Percentiles rank a stretch among this genome's conserved stretches.
phyloP scores from a whole-genome alignment of 345 rosid genomes.

The Eucalyptus sp. region DNA sequence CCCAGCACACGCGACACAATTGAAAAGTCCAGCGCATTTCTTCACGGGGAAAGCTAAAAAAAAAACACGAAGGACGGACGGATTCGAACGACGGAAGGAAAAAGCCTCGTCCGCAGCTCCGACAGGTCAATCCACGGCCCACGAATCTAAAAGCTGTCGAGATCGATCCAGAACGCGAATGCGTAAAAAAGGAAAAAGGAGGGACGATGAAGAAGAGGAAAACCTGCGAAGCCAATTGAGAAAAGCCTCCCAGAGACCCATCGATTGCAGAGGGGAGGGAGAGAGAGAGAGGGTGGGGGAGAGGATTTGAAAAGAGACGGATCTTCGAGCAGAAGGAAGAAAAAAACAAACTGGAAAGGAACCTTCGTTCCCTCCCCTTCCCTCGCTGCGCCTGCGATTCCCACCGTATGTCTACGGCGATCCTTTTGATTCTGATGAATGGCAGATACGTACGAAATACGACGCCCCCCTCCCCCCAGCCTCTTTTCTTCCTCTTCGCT shows the following conservation, averaged over 20 bases:
- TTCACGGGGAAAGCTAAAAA: not conserved
- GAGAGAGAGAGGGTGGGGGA: not conserved
- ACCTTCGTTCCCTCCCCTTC: not conserved
- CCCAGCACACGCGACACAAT: not conserved
- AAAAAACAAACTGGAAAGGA: not conserved
- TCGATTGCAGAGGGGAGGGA: not conserved
- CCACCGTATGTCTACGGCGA: not conserved
- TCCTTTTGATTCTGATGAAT: not conserved
- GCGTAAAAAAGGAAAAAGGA: not conserved
- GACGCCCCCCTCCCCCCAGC: not conserved
- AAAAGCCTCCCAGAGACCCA: slow-evolving; percentile 68
- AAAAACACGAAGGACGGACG: not conserved
- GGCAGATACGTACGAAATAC: not conserved
- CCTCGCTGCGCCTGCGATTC: not conserved
- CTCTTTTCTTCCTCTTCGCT: not conserved
- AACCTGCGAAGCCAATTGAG: slow-evolving; percentile 83
- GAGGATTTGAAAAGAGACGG: not conserved
- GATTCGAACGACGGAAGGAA: not conserved
- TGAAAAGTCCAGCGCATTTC: not conserved
- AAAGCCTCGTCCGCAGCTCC: not conserved
- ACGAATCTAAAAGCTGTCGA: not conserved
- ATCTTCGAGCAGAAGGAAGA: not conserved
- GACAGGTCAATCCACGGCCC: not conserved
- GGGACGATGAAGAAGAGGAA: not conserved
- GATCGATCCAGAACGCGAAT: not conserved